Base-by-base conservation (phyloP, 352 stramenopile genomes). In the Phytophthora chlamydospora region DNA sequence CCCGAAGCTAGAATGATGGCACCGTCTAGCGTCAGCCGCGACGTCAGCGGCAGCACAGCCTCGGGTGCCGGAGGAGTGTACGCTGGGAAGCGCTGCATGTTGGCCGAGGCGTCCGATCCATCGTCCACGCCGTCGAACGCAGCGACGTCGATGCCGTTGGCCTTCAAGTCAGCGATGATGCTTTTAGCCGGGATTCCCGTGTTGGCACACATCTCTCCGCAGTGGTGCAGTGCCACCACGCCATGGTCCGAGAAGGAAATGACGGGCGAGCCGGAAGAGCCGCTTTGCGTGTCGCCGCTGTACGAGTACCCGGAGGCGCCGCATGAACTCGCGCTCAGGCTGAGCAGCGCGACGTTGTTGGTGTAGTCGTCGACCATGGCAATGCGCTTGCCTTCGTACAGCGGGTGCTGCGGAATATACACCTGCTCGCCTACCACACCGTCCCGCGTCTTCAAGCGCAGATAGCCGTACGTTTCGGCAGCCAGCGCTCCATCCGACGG, bases 181-280 rank as follows among this genome's bases (percentile, higher is more conserved):
- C 21, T 51, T 19, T 55, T 63, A 0, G 80, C 73, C 16, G 76
- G 78, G 8, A 91, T 73, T 0, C 80, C 83, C 1, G 74, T 83
- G 41, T 91, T 91, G 4, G 66, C 64, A 31, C 83, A 90, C 52
- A 72, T 62, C 43, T 83, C 55, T 5, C 83, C 83, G 56, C 83
- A 91, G 46, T 89, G 82, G 56, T 91, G 78, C n/a, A 91, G 64
- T 14, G 80, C 83, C 34, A 90, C 63, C 13, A 91, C 83, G 13
- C 76, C 75, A 58, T 90, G 67, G 56, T 89, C 78, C 0, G 54
- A 17, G 4, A 64, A 69, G 13, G 75, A 78, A 8, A 91, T 51
- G 3, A 91, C 78, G 0, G 83, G 83, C 6, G 82, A 85, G 0
- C 82, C 82, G 0, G 82, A 91, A 2, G 82, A 89, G 1, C 82